Conservation (phyloP, 768 basidiomycete genomes). For the Boletus sp. region DNA sequence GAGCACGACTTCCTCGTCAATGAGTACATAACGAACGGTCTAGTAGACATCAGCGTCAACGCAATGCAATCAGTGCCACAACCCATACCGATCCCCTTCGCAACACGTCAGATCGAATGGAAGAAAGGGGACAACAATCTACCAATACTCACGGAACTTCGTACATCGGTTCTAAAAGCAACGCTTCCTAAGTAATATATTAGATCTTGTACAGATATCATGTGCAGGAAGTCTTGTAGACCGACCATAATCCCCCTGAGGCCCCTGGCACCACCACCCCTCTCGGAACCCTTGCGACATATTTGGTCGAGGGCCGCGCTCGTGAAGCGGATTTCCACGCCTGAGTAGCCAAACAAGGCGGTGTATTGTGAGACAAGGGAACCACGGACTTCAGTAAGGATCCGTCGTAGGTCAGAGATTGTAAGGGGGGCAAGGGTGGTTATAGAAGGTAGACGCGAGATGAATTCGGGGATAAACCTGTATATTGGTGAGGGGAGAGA, state of each 20-base stretch:
- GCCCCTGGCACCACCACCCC: constrained; percentile 89
- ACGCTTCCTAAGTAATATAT: constrained; percentile 51
- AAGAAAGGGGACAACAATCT: constrained; percentile 2
- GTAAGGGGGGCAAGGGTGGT: constrained; percentile 80
- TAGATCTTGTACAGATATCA: not conserved
- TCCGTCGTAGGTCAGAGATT: constrained; percentile 77
- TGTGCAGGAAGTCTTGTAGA: not conserved
- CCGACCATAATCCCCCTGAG: constrained; percentile 83
- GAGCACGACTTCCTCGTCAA: constrained; percentile 67
- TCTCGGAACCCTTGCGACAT: constrained; percentile 69
- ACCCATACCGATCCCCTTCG: constrained; percentile 62
- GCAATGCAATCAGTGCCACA: not conserved
- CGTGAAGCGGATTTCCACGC: constrained; percentile 85
- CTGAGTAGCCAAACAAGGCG: constrained; percentile 78
- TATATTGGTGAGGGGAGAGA: constrained; percentile 2
- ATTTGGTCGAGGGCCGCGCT: constrained; percentile 76
- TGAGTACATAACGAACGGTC: constrained; percentile 80
- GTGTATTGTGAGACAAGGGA: constrained; percentile 89
- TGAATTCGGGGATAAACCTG: constrained; percentile 93
- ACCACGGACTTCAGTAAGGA: constrained; percentile 89
- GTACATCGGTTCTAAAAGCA: constrained; percentile 90
- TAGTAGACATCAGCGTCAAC: constrained; percentile 29
- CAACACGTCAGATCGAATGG: not conserved
- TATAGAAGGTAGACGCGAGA: constrained; percentile 89
- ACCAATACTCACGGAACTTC: constrained; percentile 71